A percentile compares a stretch with the other conserved stretches of the same genome.
phyloP scores from a whole-genome alignment of 345 rosid species.

The Citrus glauca region DNA sequence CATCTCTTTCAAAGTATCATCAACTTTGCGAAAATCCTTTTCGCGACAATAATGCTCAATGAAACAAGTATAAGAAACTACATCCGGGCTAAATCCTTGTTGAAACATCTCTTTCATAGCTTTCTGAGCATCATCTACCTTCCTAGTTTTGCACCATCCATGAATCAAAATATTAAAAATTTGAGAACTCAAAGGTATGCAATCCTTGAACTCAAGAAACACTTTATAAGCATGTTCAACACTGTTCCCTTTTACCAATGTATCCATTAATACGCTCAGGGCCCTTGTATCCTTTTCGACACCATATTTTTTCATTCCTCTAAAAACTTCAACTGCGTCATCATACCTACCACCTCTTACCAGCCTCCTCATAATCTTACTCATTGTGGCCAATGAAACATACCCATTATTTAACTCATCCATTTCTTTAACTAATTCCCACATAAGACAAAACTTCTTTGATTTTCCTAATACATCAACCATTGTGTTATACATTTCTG shows the following conservation, averaged over 20 bases:
- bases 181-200: slow-evolving; percentile 25
- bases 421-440: slow-evolving; percentile 63
- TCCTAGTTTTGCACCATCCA: slow-evolving; percentile 76
- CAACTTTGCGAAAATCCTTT: slow-evolving; percentile 66
- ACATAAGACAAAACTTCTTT: slow-evolving; percentile 55
- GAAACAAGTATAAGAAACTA: slow-evolving; percentile 64
- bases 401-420: slow-evolving; percentile 27
- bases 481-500: slow-evolving; percentile 47
- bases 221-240: slow-evolving; percentile 61
- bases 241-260: slow-evolving; percentile 65
- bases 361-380: slow-evolving; percentile 65
- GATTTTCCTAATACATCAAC: slow-evolving; percentile 70
- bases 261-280: slow-evolving; percentile 65
- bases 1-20: slow-evolving; percentile 64
- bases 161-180: slow-evolving; percentile 68
- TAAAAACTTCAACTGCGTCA: slow-evolving; percentile 59
- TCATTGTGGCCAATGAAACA: slow-evolving; percentile 57
- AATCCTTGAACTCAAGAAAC: slow-evolving; percentile 43
- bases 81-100: slow-evolving; percentile 48
- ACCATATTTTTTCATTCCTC: slow-evolving; percentile 53
- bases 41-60: slow-evolving; percentile 59
- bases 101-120: slow-evolving; percentile 57
- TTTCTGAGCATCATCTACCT: slow-evolving; percentile 48
- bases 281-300: slow-evolving; percentile 40
- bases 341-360: slow-evolving; percentile 50